phyloP scores from a whole-genome alignment of 441 rosid genomes.

The Gossypium schwendimanii region DNA sequence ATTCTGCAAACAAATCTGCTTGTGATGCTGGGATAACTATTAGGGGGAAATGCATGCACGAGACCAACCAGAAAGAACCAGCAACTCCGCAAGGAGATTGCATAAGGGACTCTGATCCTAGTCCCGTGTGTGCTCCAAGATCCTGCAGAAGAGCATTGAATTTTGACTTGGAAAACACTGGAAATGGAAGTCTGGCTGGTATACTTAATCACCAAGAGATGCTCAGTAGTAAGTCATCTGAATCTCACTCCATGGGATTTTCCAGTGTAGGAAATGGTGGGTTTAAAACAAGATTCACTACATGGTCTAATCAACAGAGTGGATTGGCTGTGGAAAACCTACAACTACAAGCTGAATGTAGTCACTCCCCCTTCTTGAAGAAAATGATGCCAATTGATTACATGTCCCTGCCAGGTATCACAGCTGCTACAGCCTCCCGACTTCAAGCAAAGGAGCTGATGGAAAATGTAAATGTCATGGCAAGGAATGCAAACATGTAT shows the following conservation, averaged over 20 bases:
- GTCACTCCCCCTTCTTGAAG: conserved; percentile 14
- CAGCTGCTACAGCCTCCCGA: conserved; percentile 17
- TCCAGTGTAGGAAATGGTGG: conserved; percentile 14
- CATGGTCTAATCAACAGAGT: conserved; percentile 31
- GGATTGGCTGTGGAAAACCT: conserved; percentile 23
- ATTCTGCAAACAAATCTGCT: conserved; percentile 17
- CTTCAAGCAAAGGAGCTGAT: conserved; percentile 25
- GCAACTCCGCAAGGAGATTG: conserved; percentile 20
- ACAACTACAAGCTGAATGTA: conserved; percentile 23
- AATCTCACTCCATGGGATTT: conserved; percentile 24
- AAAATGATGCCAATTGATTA: conserved; percentile 16
- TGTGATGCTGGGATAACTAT: conserved; percentile 22
- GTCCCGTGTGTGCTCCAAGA: conserved; percentile 22
- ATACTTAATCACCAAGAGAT: conserved; percentile 20
- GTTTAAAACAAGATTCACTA: conserved; percentile 19
- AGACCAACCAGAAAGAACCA: conserved; percentile 38
- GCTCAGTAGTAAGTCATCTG: conserved; percentile 14
- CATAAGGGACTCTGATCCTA: conserved; percentile 14
- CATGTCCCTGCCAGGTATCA: conserved; percentile 20
- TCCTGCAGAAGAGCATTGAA: conserved; percentile 56
- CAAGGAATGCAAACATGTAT: conserved; percentile 23
- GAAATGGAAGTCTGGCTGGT: conserved; percentile 20
- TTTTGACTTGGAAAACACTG: conserved; percentile 45
- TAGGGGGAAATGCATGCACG: conserved; percentile 52
- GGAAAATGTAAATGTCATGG: conserved; percentile 23